Conservation (phyloP, 148 eudicot genomes). For the Amaranthus palmeri region DNA sequence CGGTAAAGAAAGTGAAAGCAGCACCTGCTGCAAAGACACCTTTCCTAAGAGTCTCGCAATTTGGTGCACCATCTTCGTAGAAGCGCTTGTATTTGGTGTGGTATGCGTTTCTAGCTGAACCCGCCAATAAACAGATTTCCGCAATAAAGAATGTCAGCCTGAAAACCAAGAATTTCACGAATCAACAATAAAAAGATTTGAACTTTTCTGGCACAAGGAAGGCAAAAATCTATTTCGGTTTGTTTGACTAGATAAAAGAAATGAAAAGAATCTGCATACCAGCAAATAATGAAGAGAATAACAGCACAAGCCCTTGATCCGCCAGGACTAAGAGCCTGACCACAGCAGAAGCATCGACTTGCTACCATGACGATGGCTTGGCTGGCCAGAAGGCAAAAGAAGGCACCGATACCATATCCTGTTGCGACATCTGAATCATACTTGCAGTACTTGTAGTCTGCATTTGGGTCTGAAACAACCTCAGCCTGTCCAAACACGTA, state of each 20-base stretch:
- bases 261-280: constrained; percentile 36
- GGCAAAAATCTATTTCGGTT: not conserved
- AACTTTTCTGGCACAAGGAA: not conserved
- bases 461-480: constrained; percentile 31
- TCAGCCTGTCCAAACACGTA: constrained; percentile 38
- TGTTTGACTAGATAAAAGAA: not conserved
- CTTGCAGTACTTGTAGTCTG: constrained; percentile 48
- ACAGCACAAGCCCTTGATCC: constrained; percentile 86
- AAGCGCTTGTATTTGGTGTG: constrained; percentile 50
- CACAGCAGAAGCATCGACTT: constrained; percentile 84
- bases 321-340: constrained; percentile 64
- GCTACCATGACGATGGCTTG: constrained; percentile 65
- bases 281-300: constrained; percentile 77
- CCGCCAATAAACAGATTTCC: constrained; percentile 72
- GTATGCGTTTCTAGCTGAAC: constrained; percentile 73
- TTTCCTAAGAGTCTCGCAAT: constrained; percentile 78
- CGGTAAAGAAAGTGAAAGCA: constrained; percentile 66
- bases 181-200: not conserved
- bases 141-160: constrained; percentile 78
- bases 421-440: constrained; percentile 83
- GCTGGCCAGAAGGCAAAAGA: constrained; percentile 62
- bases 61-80: constrained; percentile 43
- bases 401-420: constrained; percentile 82
- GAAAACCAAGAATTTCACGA: not conserved
- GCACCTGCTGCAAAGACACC: constrained; percentile 95